phyloP scores from a whole-genome alignment of 129 eudicot genomes.

The Tagetes erecta region DNA sequence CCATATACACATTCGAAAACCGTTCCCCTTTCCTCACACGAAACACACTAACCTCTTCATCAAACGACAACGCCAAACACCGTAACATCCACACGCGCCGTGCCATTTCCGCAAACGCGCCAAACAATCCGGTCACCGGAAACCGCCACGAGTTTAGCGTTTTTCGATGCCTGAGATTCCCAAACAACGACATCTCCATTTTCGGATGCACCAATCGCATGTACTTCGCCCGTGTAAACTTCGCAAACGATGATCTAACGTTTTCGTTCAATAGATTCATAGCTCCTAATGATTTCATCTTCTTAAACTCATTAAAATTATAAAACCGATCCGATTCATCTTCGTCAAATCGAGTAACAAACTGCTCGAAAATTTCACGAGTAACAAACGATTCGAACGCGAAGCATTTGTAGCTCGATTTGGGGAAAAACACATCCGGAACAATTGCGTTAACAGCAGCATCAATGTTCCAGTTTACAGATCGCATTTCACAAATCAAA shows the following conservation, averaged over 20 bases:
- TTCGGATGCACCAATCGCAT: constrained; percentile 78
- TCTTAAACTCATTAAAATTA: constrained; percentile 47
- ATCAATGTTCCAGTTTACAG: constrained; percentile 60
- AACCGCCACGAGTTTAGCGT: constrained; percentile 60
- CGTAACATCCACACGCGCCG: constrained; percentile 77
- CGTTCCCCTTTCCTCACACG: constrained; percentile 52
- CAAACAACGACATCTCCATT: constrained; percentile 87
- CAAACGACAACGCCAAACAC: constrained; percentile 61
- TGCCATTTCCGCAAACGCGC: constrained; percentile 76
- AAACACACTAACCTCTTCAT: constrained; percentile 53
- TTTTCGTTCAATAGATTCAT: constrained; percentile 41
- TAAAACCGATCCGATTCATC: constrained; percentile 20
- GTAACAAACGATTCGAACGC: constrained; percentile 67
- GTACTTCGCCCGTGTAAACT: constrained; percentile 64
- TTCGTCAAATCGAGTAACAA: constrained; percentile 30
- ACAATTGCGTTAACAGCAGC: constrained; percentile 52
- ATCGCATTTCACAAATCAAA: constrained; percentile 61
- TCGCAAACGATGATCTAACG: constrained; percentile 58
- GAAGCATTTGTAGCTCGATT: constrained; percentile 48
- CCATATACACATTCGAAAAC: constrained; percentile 90
- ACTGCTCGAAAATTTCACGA: constrained; percentile 60
- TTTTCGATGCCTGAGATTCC: constrained; percentile 79
- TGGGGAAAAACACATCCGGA: constrained; percentile 30
- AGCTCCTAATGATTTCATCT: constrained; percentile 42
- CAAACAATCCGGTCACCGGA: constrained; percentile 70